These are phyloP conservation scores for Dictyostelium discoideum DNA, from an alignment of 78 protist species.

Conservation along the genomic window DNA sequence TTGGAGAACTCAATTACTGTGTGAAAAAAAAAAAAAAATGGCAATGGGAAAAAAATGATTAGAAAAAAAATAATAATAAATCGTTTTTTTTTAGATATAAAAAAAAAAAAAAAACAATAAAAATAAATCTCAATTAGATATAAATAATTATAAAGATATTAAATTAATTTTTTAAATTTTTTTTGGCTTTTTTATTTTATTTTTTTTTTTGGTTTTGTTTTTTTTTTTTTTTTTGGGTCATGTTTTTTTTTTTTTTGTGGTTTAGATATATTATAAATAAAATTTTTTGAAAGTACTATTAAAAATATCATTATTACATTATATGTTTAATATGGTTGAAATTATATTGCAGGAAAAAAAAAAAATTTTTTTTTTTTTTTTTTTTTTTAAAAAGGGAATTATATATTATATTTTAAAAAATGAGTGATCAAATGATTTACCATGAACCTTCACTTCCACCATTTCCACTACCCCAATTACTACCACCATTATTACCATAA, in stretches of 20 bases:
- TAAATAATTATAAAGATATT: too few species aligned
- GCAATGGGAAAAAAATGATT: too few species aligned
- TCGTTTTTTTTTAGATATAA: too few species aligned
- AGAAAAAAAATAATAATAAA: too few species aligned
- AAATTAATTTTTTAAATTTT: too few species aligned
- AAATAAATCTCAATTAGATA: too few species aligned
- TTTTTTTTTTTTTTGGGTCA: too few species aligned
- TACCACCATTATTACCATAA: not conserved
- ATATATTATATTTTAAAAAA: not conserved
- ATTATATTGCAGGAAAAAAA: not conserved
- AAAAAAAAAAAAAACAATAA: too few species aligned
- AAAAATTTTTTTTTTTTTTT: not conserved
- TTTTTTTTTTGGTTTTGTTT: not conserved
- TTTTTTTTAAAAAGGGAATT: not conserved
- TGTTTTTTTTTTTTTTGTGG: not conserved
- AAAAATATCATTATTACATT: not conserved
- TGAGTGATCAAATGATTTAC: not conserved
- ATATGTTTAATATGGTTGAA: not conserved
- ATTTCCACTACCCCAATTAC: conserved; percentile 14
- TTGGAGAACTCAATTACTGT: not conserved
- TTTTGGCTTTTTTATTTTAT: not conserved
- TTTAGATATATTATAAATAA: not conserved
- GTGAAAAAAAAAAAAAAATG: not conserved
- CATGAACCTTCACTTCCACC: conserved; percentile 12
- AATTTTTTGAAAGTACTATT: not conserved